Percentiles rank a stretch among this genome's conserved stretches.
Conservation (phyloP, 352 stramenopile species). For the Pilasporangium apinafurcum region DNA sequence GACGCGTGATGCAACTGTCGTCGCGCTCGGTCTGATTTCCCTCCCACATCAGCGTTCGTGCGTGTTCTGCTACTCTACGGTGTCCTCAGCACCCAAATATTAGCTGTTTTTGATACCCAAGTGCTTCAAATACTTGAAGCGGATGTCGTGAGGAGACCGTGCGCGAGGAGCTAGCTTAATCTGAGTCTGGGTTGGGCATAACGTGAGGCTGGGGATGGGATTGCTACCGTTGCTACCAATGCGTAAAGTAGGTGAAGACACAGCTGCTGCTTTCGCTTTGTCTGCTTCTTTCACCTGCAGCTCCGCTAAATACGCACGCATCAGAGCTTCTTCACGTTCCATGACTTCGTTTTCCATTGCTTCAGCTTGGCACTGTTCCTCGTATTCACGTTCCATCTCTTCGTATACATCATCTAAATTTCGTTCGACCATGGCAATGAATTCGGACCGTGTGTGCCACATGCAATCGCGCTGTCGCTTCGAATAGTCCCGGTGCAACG, state of each 20-base stretch:
- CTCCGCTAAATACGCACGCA: constrained; percentile 36
- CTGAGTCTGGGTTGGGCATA: constrained; percentile 47
- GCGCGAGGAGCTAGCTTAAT: constrained; percentile 69
- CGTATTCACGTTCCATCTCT: constrained; percentile 84
- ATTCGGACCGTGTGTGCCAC: constrained; percentile 80
- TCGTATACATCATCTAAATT: constrained; percentile 85
- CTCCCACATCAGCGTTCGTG: too few species aligned
- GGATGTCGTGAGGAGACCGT: constrained; percentile 66
- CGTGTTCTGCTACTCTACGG: too few species aligned
- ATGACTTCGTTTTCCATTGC: constrained; percentile 67
- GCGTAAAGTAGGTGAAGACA: neutral
- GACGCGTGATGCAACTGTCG: too few species aligned
- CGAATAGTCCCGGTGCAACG: constrained; percentile 76
- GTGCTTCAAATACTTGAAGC: constrained; percentile 87
- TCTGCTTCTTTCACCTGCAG: constrained; percentile 10
- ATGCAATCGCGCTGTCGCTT: constrained; percentile 83
- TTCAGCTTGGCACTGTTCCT: constrained; percentile 59
- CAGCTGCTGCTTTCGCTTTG: neutral
- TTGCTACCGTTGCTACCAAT: constrained; percentile 2
- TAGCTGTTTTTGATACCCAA: constrained; percentile 79
- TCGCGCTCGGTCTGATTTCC: too few species aligned
- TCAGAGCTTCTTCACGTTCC: constrained; percentile 51
- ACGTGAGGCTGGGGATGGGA: constrained; percentile 39
- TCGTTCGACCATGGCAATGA: constrained; percentile 84
- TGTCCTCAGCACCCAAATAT: too few species aligned